Conservation (phyloP, 2,329 filamentous ascomycete genomes). For the Allantophomopsis cytisporea region DNA sequence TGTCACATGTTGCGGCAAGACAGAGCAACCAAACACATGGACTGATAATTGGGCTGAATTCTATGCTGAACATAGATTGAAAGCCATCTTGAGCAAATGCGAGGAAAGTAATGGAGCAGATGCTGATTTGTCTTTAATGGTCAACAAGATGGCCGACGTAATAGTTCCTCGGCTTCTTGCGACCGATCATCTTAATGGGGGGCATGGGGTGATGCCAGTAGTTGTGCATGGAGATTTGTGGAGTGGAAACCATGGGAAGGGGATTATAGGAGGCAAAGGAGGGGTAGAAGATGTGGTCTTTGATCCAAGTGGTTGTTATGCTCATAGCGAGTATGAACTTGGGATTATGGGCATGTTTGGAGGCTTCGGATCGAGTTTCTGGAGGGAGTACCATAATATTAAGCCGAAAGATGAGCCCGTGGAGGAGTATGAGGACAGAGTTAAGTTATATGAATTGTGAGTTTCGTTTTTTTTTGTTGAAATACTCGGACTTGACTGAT, state of each 20-base stretch:
- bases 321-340: slow-evolving; percentile 78
- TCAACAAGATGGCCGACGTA: slow-evolving; percentile 45
- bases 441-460: slow-evolving; percentile 70
- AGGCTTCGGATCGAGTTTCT: slow-evolving; percentile 61
- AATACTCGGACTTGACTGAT: not conserved
- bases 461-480: slow-evolving; percentile 26
- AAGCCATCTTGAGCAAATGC: slow-evolving; percentile 45
- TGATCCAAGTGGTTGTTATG: slow-evolving; percentile 71
- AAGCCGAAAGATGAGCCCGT: slow-evolving; percentile 70
- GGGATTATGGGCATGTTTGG: slow-evolving; percentile 98
- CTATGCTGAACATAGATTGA: slow-evolving; percentile 63
- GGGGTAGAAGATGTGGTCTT: slow-evolving; percentile 63
- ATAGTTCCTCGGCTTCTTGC: slow-evolving; percentile 71
- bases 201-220: slow-evolving; percentile 55
- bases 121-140: slow-evolving; percentile 41
- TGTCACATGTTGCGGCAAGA: slow-evolving; percentile 76
- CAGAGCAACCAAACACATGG: slow-evolving; percentile 67
- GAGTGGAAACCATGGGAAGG: slow-evolving; percentile 69
- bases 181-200: slow-evolving; percentile 38
- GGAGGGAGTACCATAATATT: slow-evolving; percentile 62
- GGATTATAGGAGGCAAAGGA: slow-evolving; percentile 38
- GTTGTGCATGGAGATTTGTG: slow-evolving; percentile 88
- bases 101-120: slow-evolving; percentile 52
- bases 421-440: slow-evolving; percentile 73
- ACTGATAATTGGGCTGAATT: slow-evolving; percentile 70